Conservation (phyloP, 768 basidiomycete genomes). For the Pisolithus albus region DNA sequence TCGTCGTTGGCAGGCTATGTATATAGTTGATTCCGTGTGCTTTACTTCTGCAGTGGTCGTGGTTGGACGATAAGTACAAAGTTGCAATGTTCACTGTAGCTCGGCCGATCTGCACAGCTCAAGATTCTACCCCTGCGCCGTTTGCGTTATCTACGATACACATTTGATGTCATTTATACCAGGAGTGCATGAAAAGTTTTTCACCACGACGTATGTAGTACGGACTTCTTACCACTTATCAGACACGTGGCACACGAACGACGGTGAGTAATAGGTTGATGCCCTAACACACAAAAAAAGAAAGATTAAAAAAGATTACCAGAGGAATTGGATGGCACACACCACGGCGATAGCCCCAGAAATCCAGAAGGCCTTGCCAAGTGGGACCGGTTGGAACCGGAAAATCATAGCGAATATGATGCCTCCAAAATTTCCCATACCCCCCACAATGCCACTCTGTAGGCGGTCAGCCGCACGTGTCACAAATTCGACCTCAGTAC, state of each 20-base stretch:
- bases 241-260: conserved; percentile 12
- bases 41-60: background rate
- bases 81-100: background rate
- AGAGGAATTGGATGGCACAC: background rate
- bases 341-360: conserved; percentile 37
- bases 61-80: conserved; percentile 5
- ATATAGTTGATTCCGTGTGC: background rate
- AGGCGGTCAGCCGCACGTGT: background rate
- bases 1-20: background rate
- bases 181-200: background rate
- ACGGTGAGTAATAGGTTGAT: conserved; percentile 12
- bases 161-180: background rate
- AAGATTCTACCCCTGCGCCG: too few species aligned
- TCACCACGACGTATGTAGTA: background rate
- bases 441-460: conserved; percentile 35
- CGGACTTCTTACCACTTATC: background rate
- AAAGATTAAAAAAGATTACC: background rate
- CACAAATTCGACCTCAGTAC: background rate
- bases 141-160: background rate
- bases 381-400: conserved; percentile 34
- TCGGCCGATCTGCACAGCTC: background rate
- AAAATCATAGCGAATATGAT: conserved; percentile 44
- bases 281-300: conserved; percentile 6
- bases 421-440: conserved; percentile 38
- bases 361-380: conserved; percentile 43